These are phyloP conservation scores for Fusarium annulatum DNA, from an alignment of 2,329 filamentous ascomycete genomes.

Conservation along the genomic window DNA sequence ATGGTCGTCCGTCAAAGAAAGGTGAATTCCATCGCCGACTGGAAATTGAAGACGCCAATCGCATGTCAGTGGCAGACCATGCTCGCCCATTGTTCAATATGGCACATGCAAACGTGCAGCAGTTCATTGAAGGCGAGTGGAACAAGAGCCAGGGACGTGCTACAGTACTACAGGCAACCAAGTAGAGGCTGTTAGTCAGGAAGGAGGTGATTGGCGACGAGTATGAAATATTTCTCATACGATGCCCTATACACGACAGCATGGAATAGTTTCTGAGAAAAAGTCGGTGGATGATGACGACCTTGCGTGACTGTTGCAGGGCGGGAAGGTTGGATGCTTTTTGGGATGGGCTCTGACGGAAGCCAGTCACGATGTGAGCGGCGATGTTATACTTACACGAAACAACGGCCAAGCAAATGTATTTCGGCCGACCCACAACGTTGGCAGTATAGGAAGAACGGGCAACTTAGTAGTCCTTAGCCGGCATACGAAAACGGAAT, in stretches of 20 bases:
- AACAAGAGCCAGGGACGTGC: conserved; percentile 2
- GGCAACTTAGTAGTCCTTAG: conserved; percentile 15
- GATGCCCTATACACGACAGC: conserved; percentile 8
- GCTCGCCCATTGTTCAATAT: conserved; percentile 57
- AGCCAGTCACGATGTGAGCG: conserved; percentile 17
- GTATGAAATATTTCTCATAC: conserved; percentile 22
- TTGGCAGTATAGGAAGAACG: conserved; percentile 8
- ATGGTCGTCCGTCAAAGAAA: conserved; percentile 47
- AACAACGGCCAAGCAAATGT: conserved; percentile 7
- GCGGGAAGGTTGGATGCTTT: conserved; percentile 42
- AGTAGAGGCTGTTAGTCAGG: conserved; percentile 31
- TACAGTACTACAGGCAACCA: conserved; percentile 6
- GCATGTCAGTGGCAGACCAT: conserved; percentile 53
- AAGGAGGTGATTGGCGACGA: conserved; percentile 17
- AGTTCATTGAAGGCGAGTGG: conserved; percentile 34
- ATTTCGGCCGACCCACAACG: not conserved
- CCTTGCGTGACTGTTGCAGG: conserved; percentile 32
- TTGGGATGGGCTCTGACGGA: conserved; percentile 40
- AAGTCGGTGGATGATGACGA: conserved; percentile 4
- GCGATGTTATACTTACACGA: conserved; percentile 9
- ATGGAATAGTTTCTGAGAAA: conserved; percentile 27
- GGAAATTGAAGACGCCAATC: conserved; percentile 53
- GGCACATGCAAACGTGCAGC: conserved; percentile 50
- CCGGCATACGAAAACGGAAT: conserved; percentile 4
- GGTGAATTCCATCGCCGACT: conserved; percentile 46